Percentiles rank a stretch among this genome's conserved stretches.
Conservation (phyloP, 768 basidiomycete genomes). For the Pisolithus tinctorius region DNA sequence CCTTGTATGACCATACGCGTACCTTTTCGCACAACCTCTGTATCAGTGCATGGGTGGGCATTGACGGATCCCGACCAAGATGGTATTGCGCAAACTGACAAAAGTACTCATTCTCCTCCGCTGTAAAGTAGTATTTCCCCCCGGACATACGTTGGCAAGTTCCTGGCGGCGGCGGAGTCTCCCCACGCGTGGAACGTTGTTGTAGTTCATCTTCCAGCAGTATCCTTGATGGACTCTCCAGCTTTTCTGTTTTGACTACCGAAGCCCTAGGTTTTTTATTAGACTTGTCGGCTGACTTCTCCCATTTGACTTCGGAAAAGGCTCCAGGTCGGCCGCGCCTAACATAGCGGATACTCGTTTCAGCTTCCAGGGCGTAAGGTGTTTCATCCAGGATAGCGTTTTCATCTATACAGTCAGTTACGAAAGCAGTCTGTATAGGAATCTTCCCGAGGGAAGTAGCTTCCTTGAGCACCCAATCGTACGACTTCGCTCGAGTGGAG, state of each 20-base stretch:
- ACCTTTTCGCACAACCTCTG: constrained; percentile 43
- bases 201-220: constrained; percentile 1
- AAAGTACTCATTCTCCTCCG: constrained; percentile 45
- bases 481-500: constrained; percentile 44
- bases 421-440: constrained; percentile 47
- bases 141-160: constrained; percentile 21
- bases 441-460: constrained; percentile 31
- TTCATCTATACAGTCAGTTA: constrained; percentile 44
- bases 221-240: neutral
- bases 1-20: neutral
- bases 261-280: constrained; percentile 7
- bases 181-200: too few relatives aligned
- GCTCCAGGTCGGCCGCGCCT: constrained; percentile 19
- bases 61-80: constrained; percentile 41
- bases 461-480: constrained; percentile 39
- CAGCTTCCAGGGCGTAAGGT: constrained; percentile 37
- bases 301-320: constrained; percentile 8
- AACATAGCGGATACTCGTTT: constrained; percentile 14
- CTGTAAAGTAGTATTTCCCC: constrained; percentile 40
- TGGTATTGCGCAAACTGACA: constrained; percentile 38
- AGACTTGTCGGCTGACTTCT: constrained; percentile 4
- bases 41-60: constrained; percentile 33
- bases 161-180: constrained; percentile 35
- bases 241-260: constrained; percentile 1
- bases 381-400: constrained; percentile 37